Evolutionary conservation across 305 asterid species (phyloP), one percentile per base, ranked within the genome.

Genomic region (Nicotiana rustica): DNA sequence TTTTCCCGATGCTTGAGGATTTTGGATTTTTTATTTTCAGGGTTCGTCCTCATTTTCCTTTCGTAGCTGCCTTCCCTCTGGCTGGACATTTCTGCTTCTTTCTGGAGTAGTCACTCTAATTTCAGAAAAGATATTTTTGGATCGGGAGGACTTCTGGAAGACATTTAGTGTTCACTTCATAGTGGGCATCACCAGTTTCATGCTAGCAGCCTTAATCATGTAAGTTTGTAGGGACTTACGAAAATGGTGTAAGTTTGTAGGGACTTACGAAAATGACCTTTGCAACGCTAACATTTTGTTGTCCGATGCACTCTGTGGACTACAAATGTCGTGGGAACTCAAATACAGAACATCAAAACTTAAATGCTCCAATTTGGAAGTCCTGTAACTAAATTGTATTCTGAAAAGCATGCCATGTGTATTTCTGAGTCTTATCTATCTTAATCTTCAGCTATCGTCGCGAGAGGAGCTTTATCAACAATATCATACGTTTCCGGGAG

Each of bases 1-100:
- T 64, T 78, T 25, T 57, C 25, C 33, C 33, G 70, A 44, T 64
- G 65, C 49, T n/a, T 75, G 44, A 62, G 62, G 60, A 1, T 38
- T 66, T 82, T 59, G 15, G 64, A 49, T 52, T 83, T 70, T 70
- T 81, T 81, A 33, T 38, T 38, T 8, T 19, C 93, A 96, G 98
- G 98, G 87, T 56, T 87, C 97, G 7, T 88, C 90, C n/a, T 88
- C 91, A 10, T 94, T 96, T 88, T 92, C 99, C 85, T 96, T 96
- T 75, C 83, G 81, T 56, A 84, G 84, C 82, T 96, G 99, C 91
- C 86, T 94, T 89, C 98, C 99, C 56, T 87, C 88, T 6, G 98
- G 98, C 79, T 92, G 89, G 83, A 86, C 87, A 21, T 81, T 90
- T 80, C 85, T 96, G 59, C 87, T 92, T 70, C 81, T 91, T 86